A percentile compares a stretch with the other conserved stretches of the same genome.
These are phyloP conservation scores for Cadophora sp. DNA, from an alignment of 2,329 filamentous ascomycete species.

Conservation along the genomic window DNA sequence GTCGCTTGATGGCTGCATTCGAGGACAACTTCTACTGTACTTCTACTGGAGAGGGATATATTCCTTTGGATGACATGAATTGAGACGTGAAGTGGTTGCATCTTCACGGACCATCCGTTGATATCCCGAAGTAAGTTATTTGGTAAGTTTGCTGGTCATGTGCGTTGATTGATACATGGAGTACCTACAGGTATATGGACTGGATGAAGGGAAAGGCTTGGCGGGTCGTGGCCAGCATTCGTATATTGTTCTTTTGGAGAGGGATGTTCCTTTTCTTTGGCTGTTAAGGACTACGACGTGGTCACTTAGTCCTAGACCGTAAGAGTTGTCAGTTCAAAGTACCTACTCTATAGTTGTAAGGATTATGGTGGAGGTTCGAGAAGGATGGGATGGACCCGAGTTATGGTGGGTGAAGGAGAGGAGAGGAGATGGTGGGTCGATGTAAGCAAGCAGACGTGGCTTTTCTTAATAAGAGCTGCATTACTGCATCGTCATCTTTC, in stretches of 20 bases:
- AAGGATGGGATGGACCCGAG: not conserved
- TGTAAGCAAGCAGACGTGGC: conserved; percentile 12
- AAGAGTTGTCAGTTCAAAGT: too few species aligned
- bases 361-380: not conserved
- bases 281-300: not conserved
- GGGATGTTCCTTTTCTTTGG: conserved; percentile 3
- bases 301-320: too few species aligned
- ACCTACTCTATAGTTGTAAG: too few species aligned
- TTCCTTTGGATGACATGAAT: too few species aligned
- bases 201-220: too few species aligned
- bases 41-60: too few species aligned
- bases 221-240: too few species aligned
- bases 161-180: too few species aligned
- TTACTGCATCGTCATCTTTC: conserved; percentile 12
- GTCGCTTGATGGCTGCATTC: too few species aligned
- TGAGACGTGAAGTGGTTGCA: not conserved
- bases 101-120: not conserved
- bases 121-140: not conserved
- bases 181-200: too few species aligned
- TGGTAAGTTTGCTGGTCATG: not conserved
- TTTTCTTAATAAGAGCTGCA: conserved; percentile 10
- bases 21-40: too few species aligned
- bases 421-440: not conserved
- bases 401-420: not conserved
- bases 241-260: not conserved